Evolutionary conservation across 2,329 filamentous ascomycete species (phyloP).

Genomic region (Immersiporthe knoxdaviesiana): DNA sequence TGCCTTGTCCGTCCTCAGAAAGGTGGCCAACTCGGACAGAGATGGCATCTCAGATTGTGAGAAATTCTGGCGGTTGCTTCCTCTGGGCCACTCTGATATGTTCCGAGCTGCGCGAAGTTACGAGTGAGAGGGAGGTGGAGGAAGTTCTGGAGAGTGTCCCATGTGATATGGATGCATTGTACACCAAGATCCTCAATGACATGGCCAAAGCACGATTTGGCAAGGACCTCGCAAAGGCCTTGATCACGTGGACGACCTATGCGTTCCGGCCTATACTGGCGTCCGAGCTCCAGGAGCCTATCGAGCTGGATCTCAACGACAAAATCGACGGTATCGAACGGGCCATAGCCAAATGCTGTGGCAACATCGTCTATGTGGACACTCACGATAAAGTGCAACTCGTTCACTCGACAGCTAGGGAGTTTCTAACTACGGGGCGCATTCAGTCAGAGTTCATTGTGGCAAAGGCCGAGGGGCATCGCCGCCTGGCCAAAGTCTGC

Average conservation of each 20-base stretch:
- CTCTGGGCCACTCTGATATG: conserved; percentile 38
- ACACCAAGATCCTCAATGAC: conserved; percentile 35
- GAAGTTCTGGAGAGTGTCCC: conserved; percentile 35
- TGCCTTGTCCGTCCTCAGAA: conserved; percentile 29
- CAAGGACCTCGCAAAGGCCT: conserved; percentile 34
- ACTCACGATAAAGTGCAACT: conserved; percentile 33
- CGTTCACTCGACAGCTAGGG: conserved; percentile 37
- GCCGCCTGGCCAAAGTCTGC: conserved; percentile 34
- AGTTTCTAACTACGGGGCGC: conserved; percentile 33
- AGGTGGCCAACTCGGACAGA: conserved; percentile 18
- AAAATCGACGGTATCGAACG: conserved; percentile 31
- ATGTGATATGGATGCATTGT: conserved; percentile 37
- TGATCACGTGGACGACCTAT: conserved; percentile 36
- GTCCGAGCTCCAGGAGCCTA: conserved; percentile 33
- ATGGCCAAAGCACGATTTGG: conserved; percentile 34
- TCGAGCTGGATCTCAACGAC: conserved; percentile 37
- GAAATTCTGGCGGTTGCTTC: conserved; percentile 37
- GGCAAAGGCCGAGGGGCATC: conserved; percentile 32
- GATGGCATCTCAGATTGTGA: conserved; percentile 33
- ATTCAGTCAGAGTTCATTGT: conserved; percentile 34
- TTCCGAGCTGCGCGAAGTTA: conserved; percentile 35
- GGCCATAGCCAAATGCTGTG: conserved; percentile 34
- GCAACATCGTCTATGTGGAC: conserved; percentile 38
- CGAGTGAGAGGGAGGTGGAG: conserved; percentile 33
- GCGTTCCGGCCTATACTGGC: conserved; percentile 35